A percentile compares a stretch with the other conserved stretches of the same genome.
These are phyloP conservation scores for Priceomyces haplophilus DNA, from an alignment of 805 yeast genomes.

Conservation along the genomic window DNA sequence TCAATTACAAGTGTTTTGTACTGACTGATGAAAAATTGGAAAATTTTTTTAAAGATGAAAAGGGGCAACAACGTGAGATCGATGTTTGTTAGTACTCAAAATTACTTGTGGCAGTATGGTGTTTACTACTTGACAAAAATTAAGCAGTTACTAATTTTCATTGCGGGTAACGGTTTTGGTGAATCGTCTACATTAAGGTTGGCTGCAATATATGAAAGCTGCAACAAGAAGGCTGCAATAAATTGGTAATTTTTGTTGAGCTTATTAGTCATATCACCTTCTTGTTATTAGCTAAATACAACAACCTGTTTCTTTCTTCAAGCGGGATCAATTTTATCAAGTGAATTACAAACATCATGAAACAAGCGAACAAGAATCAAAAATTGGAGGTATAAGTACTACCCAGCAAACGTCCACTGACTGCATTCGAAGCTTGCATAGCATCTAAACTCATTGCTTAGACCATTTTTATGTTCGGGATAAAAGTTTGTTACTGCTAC, in stretches of 20 bases:
- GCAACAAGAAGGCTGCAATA: background rate
- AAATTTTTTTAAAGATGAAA: background rate
- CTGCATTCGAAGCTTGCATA: slow-evolving; percentile 74
- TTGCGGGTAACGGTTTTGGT: slow-evolving; percentile 2
- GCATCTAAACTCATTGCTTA: slow-evolving; percentile 85
- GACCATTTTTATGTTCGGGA: slow-evolving; percentile 82
- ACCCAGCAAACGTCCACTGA: slow-evolving; percentile 50
- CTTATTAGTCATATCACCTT: background rate
- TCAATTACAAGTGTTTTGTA: too few species aligned
- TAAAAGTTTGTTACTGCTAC: slow-evolving; percentile 59
- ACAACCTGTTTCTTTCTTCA: too few species aligned
- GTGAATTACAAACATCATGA: too few species aligned
- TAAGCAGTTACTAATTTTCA: background rate
- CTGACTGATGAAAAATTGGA: background rate
- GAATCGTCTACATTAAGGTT: background rate
- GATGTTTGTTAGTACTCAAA: background rate
- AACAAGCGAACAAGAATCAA: too few species aligned
- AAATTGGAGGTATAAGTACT: too few species aligned
- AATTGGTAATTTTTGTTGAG: background rate
- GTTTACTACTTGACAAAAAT: background rate
- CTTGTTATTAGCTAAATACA: too few species aligned
- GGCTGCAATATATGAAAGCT: background rate
- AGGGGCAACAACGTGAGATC: slow-evolving; percentile 2
- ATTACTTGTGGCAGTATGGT: background rate
- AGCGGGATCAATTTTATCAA: too few species aligned